Base-by-base conservation (phyloP, 192 early-diverging fungal genomes). In the Coemansia sp. region DNA sequence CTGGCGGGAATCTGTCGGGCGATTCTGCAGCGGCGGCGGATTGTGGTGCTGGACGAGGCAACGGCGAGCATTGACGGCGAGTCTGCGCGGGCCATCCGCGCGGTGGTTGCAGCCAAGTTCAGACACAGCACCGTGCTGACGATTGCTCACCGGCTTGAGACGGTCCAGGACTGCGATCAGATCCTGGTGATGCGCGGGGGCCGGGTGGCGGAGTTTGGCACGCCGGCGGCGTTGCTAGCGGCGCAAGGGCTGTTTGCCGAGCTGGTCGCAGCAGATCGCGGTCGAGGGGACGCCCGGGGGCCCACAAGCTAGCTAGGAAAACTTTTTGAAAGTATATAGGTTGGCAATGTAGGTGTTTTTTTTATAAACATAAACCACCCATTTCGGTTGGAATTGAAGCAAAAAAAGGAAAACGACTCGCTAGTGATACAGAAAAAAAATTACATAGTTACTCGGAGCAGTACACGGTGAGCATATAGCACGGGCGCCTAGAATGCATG, bases 1-100 rank as follows among this genome's bases (percentile, higher is more conserved):
- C 64, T 94, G n/a, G 67, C 93, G 26, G 87, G 85, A 31, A 68
- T 94, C 5, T 87, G 89, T 0, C 83, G 92, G 27, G 87, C 86
- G 5, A 52, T 94, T 58, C 67, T 92, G 41, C 85, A 78, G 55
- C 65, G 82, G 38, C 70, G 74, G 38, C 81, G 67, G 51, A 79
- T 91, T 35, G 54, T 89, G 4, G 58, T 90, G 15, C 54, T 89
- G 56, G 88, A 90, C 54, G 88, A 90, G 52, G 85, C 88, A 3
- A 89, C 83, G 17, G 59, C 75, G 9, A 62, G 42, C 19, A 39
- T 80, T 11, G 62, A 82, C 35, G 39, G 42, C 12, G 56, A 26
- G 3, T 73, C 70, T 2, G 83, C 54, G 50, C 59, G 39, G 7
- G 65, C 62, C 20, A 79, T 89, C 38, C 81, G 81, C 40, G 34